A percentile compares a stretch with the other conserved stretches of the same genome.
Conservation (phyloP, 257 asterid genomes). For the Solanum medicagineum region DNA sequence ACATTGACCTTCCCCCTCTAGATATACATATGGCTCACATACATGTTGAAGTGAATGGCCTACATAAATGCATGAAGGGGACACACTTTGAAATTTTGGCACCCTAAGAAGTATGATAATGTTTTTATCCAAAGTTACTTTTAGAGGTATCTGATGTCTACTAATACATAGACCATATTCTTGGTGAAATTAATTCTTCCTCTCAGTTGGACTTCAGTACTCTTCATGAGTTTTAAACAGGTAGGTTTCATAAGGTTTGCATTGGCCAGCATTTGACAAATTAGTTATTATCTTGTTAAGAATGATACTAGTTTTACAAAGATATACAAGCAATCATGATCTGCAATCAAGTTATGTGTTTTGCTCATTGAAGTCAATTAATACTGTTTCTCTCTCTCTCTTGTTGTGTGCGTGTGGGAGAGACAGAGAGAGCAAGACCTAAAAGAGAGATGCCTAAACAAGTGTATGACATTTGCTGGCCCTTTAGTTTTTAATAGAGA, state of each 20-base stretch:
- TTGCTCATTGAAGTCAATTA: not conserved
- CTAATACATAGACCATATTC: not conserved
- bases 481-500: not conserved
- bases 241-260: not conserved
- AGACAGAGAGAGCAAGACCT: not conserved
- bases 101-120: not conserved
- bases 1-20: not conserved
- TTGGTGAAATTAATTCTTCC: not conserved
- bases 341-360: not conserved
- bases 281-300: not conserved
- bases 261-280: not conserved
- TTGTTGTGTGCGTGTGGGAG: not conserved
- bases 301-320: not conserved
- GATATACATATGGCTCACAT: not conserved
- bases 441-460: not conserved
- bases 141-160: not conserved
- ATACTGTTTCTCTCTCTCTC: not conserved
- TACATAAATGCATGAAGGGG: not conserved
- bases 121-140: not conserved
- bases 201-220: not conserved
- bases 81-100: not conserved
- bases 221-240: not conserved
- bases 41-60: not conserved
- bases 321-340: not conserved
- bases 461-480: not conserved